A percentile compares a stretch with the other conserved stretches of the same genome.
Conservation (phyloP, 75 land plant genomes). For the Adiantum capillusveneris region DNA sequence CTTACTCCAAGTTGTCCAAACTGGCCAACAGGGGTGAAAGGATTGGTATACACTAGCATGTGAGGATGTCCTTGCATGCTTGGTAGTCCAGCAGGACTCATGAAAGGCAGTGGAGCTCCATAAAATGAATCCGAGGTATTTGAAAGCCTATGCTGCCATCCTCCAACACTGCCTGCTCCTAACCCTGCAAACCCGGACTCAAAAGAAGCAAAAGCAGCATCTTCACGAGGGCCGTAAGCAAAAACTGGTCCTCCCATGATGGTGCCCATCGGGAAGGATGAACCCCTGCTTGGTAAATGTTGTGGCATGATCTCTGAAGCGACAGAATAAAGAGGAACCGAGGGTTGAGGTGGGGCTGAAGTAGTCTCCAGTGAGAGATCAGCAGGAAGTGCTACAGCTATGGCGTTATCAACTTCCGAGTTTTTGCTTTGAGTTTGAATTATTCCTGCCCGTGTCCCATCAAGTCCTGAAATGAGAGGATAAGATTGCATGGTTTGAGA, state of each 20-base stretch:
- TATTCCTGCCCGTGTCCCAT: conserved; percentile 22
- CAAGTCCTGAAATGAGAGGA: conserved; percentile 28
- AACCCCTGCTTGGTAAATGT: conserved; percentile 49
- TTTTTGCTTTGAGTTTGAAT: conserved; percentile 12
- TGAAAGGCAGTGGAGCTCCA: conserved; percentile 73
- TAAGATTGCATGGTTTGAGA: too few relatives aligned
- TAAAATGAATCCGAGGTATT: conserved; percentile 69
- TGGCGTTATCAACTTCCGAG: conserved; percentile 53
- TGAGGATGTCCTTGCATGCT: conserved; percentile 86
- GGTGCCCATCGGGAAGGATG: conserved; percentile 66
- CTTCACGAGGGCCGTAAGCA: conserved; percentile 62
- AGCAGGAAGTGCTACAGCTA: conserved; percentile 79
- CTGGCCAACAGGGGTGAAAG: conserved; percentile 86
- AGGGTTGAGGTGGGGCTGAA: conserved; percentile 40
- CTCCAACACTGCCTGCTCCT: conserved; percentile 34
- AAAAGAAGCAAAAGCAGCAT: conserved; percentile 26
- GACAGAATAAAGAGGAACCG: conserved; percentile 47
- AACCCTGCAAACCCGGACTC: conserved; percentile 13
- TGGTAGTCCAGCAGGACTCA: conserved; percentile 65
- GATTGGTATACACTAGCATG: conserved; percentile 75
- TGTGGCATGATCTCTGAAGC: conserved; percentile 46
- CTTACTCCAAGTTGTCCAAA: conserved; percentile 88
- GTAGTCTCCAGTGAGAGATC: conserved; percentile 92
- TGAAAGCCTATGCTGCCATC: conserved; percentile 83
- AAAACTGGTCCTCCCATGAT: conserved; percentile 67